Evolutionary conservation across 495 filamentous ascomycete genomes (phyloP).

Genomic region (Aspergillus coremiiformis): DNA sequence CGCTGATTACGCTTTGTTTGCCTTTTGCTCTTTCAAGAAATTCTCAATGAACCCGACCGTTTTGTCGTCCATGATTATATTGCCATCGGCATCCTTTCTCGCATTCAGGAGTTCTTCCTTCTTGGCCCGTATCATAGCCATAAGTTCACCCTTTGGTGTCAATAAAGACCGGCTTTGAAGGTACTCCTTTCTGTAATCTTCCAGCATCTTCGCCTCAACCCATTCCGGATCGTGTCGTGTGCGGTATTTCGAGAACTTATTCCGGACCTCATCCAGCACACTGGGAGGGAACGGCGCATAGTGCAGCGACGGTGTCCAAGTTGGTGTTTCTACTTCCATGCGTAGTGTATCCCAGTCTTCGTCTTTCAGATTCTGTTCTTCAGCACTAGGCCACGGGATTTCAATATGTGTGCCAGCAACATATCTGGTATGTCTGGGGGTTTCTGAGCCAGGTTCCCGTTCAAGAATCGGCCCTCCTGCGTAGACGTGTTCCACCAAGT

Average conservation of each 20-base stretch:
- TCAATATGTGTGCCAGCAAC: slow-evolving; percentile 41
- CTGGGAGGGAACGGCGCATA: slow-evolving; percentile 67
- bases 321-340: slow-evolving; percentile 64
- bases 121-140: slow-evolving; percentile 16
- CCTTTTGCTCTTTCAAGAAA: slow-evolving; percentile 23
- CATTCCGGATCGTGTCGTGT: slow-evolving; percentile 64
- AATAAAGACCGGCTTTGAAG: slow-evolving; percentile 43
- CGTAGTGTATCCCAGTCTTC: slow-evolving; percentile 62
- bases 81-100: slow-evolving; percentile 30
- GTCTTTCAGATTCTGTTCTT: slow-evolving; percentile 38
- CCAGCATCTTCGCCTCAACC: slow-evolving; percentile 45
- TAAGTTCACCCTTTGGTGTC: slow-evolving; percentile 35
- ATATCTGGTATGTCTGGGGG: slow-evolving; percentile 37
- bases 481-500: slow-evolving; percentile 63
- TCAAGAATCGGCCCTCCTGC: slow-evolving; percentile 30
- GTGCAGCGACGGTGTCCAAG: slow-evolving; percentile 68
- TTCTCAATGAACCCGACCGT: slow-evolving; percentile 31
- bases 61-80: slow-evolving; percentile 26
- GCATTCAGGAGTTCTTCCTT: slow-evolving; percentile 19
- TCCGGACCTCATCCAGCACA: slow-evolving; percentile 82
- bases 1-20: slow-evolving; percentile 11
- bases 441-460: slow-evolving; percentile 25
- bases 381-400: slow-evolving; percentile 66
- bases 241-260: slow-evolving; percentile 77
- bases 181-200: slow-evolving; percentile 53